phyloP scores from a whole-genome alignment of 345 rosid genomes.

The Ailanthus altissimus region DNA sequence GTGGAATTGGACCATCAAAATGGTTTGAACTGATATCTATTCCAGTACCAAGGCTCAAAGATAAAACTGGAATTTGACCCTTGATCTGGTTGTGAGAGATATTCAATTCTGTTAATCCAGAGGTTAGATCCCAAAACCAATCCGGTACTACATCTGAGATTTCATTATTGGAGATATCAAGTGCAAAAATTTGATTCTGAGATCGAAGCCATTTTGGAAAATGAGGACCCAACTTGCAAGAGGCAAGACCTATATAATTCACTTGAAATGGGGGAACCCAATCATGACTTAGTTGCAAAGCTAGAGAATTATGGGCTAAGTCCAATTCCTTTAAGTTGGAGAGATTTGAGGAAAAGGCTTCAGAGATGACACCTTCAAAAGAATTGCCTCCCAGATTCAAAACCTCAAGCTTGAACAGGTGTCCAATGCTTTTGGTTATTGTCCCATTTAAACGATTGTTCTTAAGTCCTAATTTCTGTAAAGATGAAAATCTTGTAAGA shows the following conservation, averaged over 20 bases:
- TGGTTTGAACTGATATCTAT: conserved; percentile 9
- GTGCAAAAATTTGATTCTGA: background rate
- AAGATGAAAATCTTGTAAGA: background rate
- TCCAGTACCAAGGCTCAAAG: background rate
- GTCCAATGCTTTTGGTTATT: conserved; percentile 6
- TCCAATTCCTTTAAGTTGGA: conserved; percentile 18
- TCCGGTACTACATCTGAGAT: background rate
- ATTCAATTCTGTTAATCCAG: background rate
- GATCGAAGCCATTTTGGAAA: conserved; percentile 1
- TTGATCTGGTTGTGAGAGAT: background rate
- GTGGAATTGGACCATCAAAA: background rate
- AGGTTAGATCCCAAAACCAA: background rate
- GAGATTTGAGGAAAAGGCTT: conserved; percentile 28
- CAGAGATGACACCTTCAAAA: conserved; percentile 28
- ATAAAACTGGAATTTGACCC: background rate
- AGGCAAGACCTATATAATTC: background rate
- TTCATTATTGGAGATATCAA: background rate
- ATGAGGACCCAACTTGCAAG: background rate
- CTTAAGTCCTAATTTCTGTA: background rate
- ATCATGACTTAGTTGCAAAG: conserved; percentile 19
- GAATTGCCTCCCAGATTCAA: conserved; percentile 18
- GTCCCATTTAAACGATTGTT: conserved; percentile 6
- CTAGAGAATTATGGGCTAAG: conserved; percentile 24
- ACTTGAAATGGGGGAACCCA: conserved; percentile 35
- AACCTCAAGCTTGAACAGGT: background rate